phyloP scores from a whole-genome alignment of 2,329 filamentous ascomycete species.

The Septoria linicola region DNA sequence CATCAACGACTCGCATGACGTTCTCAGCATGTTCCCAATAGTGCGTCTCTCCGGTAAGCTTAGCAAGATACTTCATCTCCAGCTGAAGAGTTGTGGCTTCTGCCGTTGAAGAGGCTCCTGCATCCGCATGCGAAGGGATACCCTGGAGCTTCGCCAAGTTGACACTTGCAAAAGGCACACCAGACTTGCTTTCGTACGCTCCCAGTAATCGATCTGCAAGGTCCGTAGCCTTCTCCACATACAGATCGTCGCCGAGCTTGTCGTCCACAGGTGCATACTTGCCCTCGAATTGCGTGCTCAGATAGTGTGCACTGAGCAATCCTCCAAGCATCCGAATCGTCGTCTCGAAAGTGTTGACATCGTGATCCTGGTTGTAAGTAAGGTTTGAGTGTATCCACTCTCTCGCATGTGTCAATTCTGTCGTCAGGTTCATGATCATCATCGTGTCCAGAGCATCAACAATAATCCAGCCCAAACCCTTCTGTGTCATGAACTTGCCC shows the following conservation, averaged over 20 bases:
- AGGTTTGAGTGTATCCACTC: slow-evolving; percentile 83
- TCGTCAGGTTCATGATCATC: slow-evolving; percentile 97
- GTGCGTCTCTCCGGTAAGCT: slow-evolving; percentile 84
- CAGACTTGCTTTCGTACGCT: slow-evolving; percentile 83
- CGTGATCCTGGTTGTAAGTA: slow-evolving; percentile 86
- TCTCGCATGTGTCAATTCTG: slow-evolving; percentile 75
- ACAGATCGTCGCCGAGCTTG: slow-evolving; percentile 79
- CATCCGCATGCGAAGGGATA: slow-evolving; percentile 77
- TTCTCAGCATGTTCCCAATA: slow-evolving; percentile 93
- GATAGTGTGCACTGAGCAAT: slow-evolving; percentile 86
- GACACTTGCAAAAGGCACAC: slow-evolving; percentile 86
- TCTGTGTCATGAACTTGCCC: slow-evolving; percentile 78
- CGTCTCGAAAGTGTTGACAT: slow-evolving; percentile 97
- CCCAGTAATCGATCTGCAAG: slow-evolving; percentile 82
- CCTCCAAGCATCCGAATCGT: slow-evolving; percentile 97
- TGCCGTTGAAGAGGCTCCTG: slow-evolving; percentile 86
- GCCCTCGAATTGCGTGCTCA: slow-evolving; percentile 80
- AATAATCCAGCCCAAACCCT: slow-evolving; percentile 96
- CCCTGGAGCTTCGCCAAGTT: slow-evolving; percentile 77
- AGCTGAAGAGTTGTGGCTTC: slow-evolving; percentile 91
- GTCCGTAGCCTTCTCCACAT: slow-evolving; percentile 93
- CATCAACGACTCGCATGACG: slow-evolving; percentile 87
- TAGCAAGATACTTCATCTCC: slow-evolving; percentile 95
- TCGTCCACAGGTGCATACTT: slow-evolving; percentile 70
- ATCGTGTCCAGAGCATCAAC: slow-evolving; percentile 93